Evolutionary conservation across 768 basidiomycete species (phyloP), one percentile per base, ranked within the genome.

Genomic region (Galerina marginata): DNA sequence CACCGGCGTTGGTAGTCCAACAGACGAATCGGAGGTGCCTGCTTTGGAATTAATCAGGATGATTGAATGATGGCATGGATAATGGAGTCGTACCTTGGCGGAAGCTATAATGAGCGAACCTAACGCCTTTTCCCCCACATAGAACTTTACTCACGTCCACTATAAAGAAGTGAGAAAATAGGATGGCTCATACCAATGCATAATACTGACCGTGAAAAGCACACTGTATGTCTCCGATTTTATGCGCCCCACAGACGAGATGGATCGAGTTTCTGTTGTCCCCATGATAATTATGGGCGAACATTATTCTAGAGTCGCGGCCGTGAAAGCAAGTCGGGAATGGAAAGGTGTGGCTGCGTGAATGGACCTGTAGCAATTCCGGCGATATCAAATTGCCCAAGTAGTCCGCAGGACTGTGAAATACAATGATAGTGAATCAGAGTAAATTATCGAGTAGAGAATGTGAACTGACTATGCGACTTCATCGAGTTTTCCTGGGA

Each of bases 301-400:
- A 6, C 6, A 54, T 39, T 11, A 54, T 16, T 10, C 23, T 42
- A 9, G 53, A 9, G n/a, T 40, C 53, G 3, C 20, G 14, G 11
- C 53, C 16, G 26, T 54, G 53, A 12, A 54, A 54, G 20, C 53
- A 54, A 40, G 14, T 40, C 6, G 53, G 53, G 3, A 42, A 40
- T 1, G 9, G 16, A 25, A 54, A 54, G 16, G 20, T 42, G 16
- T 54, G 53, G 20, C 40, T 54, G 9, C 53, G 39, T 11, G 53
- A 54, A 25, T 54, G 25, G 14, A 54, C 15, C 15, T 43, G n/a
- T 4, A 54, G 40, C 1, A 54, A 15, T 14, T n/a, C 37, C 1
- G 53, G 53, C 16, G 37, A 16, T n/a, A 54, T 9, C 3, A 54
- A 11, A 23, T 10, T 20, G 1, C 53, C 53, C 14, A 23, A 4